Percentiles rank a stretch among this genome's conserved stretches.
Conservation (phyloP, 768 basidiomycete species). For the Mycena amicta region DNA sequence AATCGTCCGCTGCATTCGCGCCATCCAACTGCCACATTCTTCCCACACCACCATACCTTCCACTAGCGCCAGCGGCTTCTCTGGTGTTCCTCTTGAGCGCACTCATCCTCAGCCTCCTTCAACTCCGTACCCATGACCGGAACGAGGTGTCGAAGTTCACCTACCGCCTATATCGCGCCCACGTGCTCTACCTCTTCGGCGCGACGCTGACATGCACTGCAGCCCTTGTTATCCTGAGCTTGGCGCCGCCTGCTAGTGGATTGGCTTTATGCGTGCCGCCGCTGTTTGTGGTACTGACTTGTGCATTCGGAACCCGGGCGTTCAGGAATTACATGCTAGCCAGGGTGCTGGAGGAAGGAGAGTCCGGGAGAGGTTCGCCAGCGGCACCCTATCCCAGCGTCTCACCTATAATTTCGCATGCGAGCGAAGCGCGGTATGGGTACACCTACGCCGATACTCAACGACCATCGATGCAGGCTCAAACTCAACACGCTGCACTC, state of each 20-base stretch:
- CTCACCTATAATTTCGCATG: conserved; percentile 6
- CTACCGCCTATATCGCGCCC: conserved; percentile 7
- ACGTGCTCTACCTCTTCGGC: conserved; percentile 8
- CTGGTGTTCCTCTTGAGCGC: conserved; percentile 1
- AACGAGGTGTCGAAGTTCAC: conserved; percentile 1
- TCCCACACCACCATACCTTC: not conserved
- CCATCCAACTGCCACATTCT: conserved; percentile 12
- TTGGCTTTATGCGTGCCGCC: conserved; percentile 2
- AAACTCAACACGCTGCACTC: too few species aligned
- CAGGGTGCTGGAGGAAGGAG: not conserved
- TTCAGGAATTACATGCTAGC: conserved; percentile 20
- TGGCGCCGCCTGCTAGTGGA: conserved; percentile 5
- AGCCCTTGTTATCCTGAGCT: conserved; percentile 3
- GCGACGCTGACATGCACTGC: not conserved
- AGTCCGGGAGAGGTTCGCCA: not conserved
- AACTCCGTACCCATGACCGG: not conserved
- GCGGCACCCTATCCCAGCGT: conserved; percentile 5
- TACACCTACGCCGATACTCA: conserved; percentile 2
- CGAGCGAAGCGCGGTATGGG: conserved; percentile 8
- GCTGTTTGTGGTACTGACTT: not conserved
- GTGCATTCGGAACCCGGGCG: conserved; percentile 9
- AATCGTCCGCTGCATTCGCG: not conserved
- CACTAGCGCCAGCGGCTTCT: not conserved
- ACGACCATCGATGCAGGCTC: not conserved
- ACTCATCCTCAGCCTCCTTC: conserved; percentile 10